Percentiles rank a stretch among this genome's conserved stretches.
Conservation (phyloP, 2,329 filamentous ascomycete species). For the Aspergillus sp. region DNA sequence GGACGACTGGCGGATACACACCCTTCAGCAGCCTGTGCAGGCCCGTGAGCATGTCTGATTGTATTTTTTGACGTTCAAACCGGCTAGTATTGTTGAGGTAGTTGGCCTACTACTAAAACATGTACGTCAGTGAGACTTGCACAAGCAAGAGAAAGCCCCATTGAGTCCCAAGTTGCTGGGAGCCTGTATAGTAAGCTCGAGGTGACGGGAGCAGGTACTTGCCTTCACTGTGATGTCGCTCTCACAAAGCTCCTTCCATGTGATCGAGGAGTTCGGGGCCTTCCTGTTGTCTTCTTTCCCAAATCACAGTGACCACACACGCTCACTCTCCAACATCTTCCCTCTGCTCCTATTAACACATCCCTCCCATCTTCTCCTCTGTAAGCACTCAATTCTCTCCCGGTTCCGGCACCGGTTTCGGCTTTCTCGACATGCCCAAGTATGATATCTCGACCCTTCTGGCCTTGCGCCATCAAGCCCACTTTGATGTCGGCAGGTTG, state of each 20-base stretch:
- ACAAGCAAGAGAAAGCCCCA: too few species aligned
- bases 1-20: slow-evolving; percentile 28
- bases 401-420: not conserved
- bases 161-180: too few species aligned
- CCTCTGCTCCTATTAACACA: not conserved
- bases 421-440: slow-evolving; percentile 23
- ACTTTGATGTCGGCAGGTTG: slow-evolving; percentile 24
- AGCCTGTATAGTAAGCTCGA: too few species aligned
- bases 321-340: not conserved
- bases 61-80: not conserved
- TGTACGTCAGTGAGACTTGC: not conserved
- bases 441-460: slow-evolving; percentile 39
- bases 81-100: not conserved
- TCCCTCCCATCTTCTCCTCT: not conserved
- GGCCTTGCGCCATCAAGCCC: slow-evolving; percentile 28
- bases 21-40: slow-evolving; percentile 38
- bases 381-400: not conserved
- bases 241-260: too few species aligned
- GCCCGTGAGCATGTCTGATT: slow-evolving; percentile 49
- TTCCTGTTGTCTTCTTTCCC: not conserved
- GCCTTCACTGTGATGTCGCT: too few species aligned
- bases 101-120: not conserved
- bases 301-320: not conserved
- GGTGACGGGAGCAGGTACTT: too few species aligned
- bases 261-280: too few species aligned